Percentiles rank a stretch among this genome's conserved stretches.
Evolutionary conservation across 306 rosid species (phyloP).

Genomic region (Acacia melanoxylon): DNA sequence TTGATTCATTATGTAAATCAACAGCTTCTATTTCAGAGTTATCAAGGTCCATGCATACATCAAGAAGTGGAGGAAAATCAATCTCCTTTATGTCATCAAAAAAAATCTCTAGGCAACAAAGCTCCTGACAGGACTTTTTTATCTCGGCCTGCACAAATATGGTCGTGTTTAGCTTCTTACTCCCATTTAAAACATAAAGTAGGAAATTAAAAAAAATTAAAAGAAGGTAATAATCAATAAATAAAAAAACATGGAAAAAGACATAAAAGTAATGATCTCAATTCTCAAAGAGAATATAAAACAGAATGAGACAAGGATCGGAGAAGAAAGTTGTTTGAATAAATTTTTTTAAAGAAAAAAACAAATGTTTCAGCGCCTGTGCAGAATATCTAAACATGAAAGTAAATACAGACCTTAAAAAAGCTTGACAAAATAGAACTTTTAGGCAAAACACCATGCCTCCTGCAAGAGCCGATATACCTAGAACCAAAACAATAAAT

Average conservation of each 20-base stretch:
- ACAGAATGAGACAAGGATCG: neutral
- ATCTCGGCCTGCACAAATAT: slow-evolving; percentile 57
- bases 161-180: slow-evolving; percentile 29
- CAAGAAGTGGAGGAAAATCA: slow-evolving; percentile 72
- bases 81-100: slow-evolving; percentile 62
- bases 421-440: slow-evolving; percentile 57
- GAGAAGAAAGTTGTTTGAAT: slow-evolving; percentile 10
- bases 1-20: slow-evolving; percentile 57
- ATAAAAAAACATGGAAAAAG: neutral
- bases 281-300: slow-evolving; percentile 2
- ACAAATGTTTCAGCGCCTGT: neutral
- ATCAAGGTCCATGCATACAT: slow-evolving; percentile 55
- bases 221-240: neutral
- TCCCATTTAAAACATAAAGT: slow-evolving; percentile 14
- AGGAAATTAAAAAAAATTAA: slow-evolving; percentile 14
- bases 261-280: neutral
- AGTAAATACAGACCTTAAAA: slow-evolving; percentile 57
- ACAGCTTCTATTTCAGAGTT: slow-evolving; percentile 69
- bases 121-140: slow-evolving; percentile 48
- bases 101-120: slow-evolving; percentile 59
- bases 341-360: neutral
- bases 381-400: slow-evolving; percentile 8
- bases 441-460: slow-evolving; percentile 60
- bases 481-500: slow-evolving; percentile 42
- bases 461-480: slow-evolving; percentile 68